phyloP scores from a whole-genome alignment of 495 filamentous ascomycete species.

The Aspergillus baeticus region DNA sequence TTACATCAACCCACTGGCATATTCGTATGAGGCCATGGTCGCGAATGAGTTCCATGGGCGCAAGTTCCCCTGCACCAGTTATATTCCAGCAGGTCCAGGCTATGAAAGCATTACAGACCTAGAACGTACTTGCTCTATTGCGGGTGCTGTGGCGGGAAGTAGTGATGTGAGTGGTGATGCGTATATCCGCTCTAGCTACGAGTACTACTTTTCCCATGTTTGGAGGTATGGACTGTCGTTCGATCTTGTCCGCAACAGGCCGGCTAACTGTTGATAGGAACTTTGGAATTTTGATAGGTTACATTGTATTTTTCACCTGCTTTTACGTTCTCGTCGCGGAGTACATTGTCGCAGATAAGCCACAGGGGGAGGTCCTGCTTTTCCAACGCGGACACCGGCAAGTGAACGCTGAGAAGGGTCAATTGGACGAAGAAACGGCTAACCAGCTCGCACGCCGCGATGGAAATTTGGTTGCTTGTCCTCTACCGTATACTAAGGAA shows the following conservation, averaged over 20 bases:
- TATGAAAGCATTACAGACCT: constrained; percentile 16
- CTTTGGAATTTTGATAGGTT: constrained; percentile 64
- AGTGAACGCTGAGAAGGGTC: constrained; percentile 18
- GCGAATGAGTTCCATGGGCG: constrained; percentile 58
- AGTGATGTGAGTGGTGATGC: constrained; percentile 45
- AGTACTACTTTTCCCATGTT: constrained; percentile 55
- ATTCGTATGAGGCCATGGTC: constrained; percentile 49
- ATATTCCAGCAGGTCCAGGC: constrained; percentile 5
- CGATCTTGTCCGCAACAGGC: too few relatives aligned
- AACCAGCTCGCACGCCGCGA: constrained; percentile 31
- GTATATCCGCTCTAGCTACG: constrained; percentile 54
- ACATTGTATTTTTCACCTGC: constrained; percentile 60
- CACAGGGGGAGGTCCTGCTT: constrained; percentile 52
- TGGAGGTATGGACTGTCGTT: constrained; percentile 49
- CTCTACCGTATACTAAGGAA: background rate
- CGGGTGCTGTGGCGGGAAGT: constrained; percentile 51
- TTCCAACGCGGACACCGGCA: constrained; percentile 45
- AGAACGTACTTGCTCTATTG: constrained; percentile 49
- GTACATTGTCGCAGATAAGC: constrained; percentile 44
- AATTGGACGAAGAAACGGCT: constrained; percentile 24
- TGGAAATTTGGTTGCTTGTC: constrained; percentile 27
- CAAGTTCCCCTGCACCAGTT: background rate
- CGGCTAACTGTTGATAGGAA: constrained; percentile 37
- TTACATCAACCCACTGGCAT: constrained; percentile 49
- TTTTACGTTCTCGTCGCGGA: constrained; percentile 45